These are phyloP conservation scores for Vitis labrusca DNA, from an alignment of 164 flowering plant species.

Conservation along the genomic window DNA sequence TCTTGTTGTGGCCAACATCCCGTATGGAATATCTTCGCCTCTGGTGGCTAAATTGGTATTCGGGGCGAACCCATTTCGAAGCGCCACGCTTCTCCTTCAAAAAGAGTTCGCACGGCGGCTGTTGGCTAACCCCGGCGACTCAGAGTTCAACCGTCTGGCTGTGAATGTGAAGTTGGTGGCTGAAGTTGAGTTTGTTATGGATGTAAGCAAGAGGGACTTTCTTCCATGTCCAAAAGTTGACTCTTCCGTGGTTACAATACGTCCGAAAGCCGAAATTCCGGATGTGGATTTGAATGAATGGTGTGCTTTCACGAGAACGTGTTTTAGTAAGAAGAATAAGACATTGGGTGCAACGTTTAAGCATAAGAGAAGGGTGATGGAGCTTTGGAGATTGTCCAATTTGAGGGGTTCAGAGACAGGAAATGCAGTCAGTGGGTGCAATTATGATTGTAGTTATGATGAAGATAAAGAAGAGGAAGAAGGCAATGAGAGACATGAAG, in stretches of 20 bases:
- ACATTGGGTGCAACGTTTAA: slow-evolving; percentile 85
- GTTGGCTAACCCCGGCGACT: slow-evolving; percentile 82
- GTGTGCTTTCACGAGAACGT: slow-evolving; percentile 80
- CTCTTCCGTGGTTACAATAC: slow-evolving; percentile 75
- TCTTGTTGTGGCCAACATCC: slow-evolving; percentile 88
- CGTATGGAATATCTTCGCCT: slow-evolving; percentile 85
- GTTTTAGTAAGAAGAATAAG: slow-evolving; percentile 87
- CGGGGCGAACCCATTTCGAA: slow-evolving; percentile 48
- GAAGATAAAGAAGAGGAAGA: slow-evolving; percentile 22
- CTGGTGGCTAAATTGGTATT: slow-evolving; percentile 70
- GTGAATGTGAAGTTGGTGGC: slow-evolving; percentile 88
- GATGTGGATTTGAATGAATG: slow-evolving; percentile 73
- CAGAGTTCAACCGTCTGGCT: slow-evolving; percentile 80
- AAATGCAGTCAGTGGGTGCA: neutral
- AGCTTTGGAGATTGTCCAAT: slow-evolving; percentile 43
- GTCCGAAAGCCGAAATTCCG: slow-evolving; percentile 59
- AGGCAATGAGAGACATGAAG: slow-evolving; percentile 24
- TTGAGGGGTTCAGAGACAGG: slow-evolving; percentile 10
- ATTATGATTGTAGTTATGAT: slow-evolving; percentile 1
- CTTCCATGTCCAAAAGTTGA: slow-evolving; percentile 87
- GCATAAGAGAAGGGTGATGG: slow-evolving; percentile 83
- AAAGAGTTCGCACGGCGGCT: slow-evolving; percentile 87
- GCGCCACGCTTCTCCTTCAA: slow-evolving; percentile 83
- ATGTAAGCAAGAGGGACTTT: slow-evolving; percentile 91
- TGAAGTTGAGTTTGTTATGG: slow-evolving; percentile 74